Conservation (phyloP, 495 filamentous ascomycete species). For the Penicillium simplicissimum region DNA sequence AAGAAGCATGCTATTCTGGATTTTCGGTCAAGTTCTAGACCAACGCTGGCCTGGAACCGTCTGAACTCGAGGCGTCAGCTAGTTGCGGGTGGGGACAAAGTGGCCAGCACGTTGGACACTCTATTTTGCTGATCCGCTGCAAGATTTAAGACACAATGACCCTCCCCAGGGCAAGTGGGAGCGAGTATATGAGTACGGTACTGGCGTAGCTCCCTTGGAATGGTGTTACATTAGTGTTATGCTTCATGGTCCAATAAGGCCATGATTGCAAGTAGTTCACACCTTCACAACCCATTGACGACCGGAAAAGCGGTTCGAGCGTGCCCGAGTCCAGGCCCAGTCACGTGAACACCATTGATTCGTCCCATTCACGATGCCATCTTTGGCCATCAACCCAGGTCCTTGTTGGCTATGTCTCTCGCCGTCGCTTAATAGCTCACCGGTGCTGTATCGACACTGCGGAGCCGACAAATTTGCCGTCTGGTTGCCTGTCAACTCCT, state of each 20-base stretch:
- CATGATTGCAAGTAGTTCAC: background rate
- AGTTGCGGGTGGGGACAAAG: slow-evolving; percentile 7
- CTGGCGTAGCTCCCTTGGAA: background rate
- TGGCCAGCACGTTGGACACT: slow-evolving; percentile 12
- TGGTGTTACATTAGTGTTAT: background rate
- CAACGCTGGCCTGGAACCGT: background rate
- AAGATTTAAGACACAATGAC: slow-evolving; percentile 12
- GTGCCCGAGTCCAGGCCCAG: slow-evolving; percentile 26
- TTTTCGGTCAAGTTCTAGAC: background rate
- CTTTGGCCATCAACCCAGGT: slow-evolving; percentile 2
- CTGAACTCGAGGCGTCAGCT: background rate
- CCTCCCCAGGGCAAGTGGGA: background rate
- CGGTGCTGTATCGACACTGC: background rate
- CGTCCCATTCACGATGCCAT: slow-evolving; percentile 19
- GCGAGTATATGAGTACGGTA: background rate
- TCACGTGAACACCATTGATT: slow-evolving; percentile 26
- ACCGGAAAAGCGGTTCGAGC: slow-evolving; percentile 3
- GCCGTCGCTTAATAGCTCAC: background rate
- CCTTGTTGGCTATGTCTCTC: background rate
- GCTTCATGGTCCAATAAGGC: background rate
- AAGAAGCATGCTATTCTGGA: background rate
- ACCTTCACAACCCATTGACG: too few species aligned
- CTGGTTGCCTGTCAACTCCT: background rate
- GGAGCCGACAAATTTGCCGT: background rate
- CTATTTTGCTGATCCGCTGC: slow-evolving; percentile 11